Conservation (phyloP, 2,329 filamentous ascomycete genomes). For the Sporothrix schenckii region DNA sequence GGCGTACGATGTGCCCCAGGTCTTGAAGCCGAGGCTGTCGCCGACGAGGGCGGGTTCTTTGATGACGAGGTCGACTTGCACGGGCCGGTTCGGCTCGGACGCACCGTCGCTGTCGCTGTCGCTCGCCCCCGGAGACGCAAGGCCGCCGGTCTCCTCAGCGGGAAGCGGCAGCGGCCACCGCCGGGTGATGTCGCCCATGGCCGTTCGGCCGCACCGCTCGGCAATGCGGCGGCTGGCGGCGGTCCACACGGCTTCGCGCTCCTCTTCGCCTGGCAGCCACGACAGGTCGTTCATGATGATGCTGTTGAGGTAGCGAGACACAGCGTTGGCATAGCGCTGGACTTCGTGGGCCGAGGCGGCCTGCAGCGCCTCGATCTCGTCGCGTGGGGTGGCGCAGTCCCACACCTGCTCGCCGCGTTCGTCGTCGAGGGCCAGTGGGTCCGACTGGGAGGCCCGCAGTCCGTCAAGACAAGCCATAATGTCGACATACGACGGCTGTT, state of each 20-base stretch:
- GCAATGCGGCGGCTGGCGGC: conserved; percentile 77
- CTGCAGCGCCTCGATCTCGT: conserved; percentile 49
- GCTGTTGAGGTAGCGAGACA: conserved; percentile 67
- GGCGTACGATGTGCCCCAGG: conserved; percentile 89
- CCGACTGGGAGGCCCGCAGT: conserved; percentile 62
- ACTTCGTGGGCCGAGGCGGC: conserved; percentile 50
- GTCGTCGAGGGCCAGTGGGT: background rate
- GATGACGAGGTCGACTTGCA: conserved; percentile 67
- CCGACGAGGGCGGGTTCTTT: conserved; percentile 86
- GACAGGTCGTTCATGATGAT: conserved; percentile 68
- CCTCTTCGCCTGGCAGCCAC: conserved; percentile 70
- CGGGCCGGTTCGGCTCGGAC: background rate
- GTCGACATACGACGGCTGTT: conserved; percentile 66
- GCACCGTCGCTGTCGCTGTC: background rate
- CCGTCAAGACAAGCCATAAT: conserved; percentile 68
- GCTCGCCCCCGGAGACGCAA: background rate
- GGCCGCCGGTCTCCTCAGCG: conserved; percentile 10
- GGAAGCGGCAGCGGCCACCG: conserved; percentile 55
- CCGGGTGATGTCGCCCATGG: conserved; percentile 61
- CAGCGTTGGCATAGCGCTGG: conserved; percentile 46
- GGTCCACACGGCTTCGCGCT: conserved; percentile 73
- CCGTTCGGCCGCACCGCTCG: conserved; percentile 76
- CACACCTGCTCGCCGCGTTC: conserved; percentile 54
- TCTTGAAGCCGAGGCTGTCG: conserved; percentile 89
- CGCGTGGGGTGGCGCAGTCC: conserved; percentile 53